Conservation (phyloP, 768 basidiomycete genomes). For the Rhodotorula kratochvilovae region DNA sequence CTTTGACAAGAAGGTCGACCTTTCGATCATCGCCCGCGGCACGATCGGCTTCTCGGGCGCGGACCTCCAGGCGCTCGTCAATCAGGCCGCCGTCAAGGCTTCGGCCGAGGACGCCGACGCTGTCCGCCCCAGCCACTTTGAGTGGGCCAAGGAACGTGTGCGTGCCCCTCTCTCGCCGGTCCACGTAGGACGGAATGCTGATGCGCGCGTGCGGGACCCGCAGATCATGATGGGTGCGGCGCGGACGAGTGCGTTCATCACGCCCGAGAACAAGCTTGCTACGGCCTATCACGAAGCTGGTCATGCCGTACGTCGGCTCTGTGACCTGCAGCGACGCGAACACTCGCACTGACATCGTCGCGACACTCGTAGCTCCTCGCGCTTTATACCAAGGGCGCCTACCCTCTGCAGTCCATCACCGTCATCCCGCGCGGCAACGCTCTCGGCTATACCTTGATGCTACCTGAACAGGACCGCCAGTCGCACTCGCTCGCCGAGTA, state of each 20-base stretch:
- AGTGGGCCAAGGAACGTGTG: conserved; percentile 83
- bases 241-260: conserved; percentile 80
- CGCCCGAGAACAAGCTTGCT: conserved; percentile 72
- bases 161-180: not conserved
- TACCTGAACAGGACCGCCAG: conserved; percentile 50
- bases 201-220: not conserved
- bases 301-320: conserved; percentile 25
- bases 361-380: conserved; percentile 56
- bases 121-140: conserved; percentile 77
- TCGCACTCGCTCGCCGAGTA: conserved; percentile 48
- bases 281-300: conserved; percentile 89
- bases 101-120: conserved; percentile 71
- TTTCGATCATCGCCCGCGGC: conserved; percentile 81
- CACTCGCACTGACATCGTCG: not conserved
- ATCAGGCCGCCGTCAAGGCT: conserved; percentile 92
- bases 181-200: not conserved
- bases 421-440: conserved; percentile 94
- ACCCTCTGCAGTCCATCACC: conserved; percentile 84
- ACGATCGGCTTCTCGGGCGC: conserved; percentile 96
- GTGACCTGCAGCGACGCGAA: too few species aligned
- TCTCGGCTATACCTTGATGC: conserved; percentile 60
- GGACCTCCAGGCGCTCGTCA: conserved; percentile 94
- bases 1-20: conserved; percentile 68
- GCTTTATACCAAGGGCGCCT: conserved; percentile 87
- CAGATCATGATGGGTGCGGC: conserved; percentile 95